phyloP scores from a whole-genome alignment of 495 filamentous ascomycete species.

The Amniculicola lignicola region DNA sequence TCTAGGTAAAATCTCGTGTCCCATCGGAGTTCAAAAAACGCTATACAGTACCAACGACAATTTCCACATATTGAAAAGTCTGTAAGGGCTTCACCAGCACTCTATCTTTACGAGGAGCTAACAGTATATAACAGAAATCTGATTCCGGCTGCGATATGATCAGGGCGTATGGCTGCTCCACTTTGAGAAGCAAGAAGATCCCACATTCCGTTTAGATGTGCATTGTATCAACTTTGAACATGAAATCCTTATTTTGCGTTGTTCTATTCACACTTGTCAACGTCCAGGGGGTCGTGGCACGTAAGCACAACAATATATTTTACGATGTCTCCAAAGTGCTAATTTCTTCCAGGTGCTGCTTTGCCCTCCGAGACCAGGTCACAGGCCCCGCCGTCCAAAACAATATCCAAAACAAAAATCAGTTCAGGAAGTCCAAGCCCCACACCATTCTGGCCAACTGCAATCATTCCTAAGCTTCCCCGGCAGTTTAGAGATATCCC shows the following conservation, averaged over 20 bases:
- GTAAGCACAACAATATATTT: constrained; percentile 7
- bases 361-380: constrained; percentile 14
- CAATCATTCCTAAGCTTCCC: constrained; percentile 2
- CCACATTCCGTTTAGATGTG: constrained; percentile 1
- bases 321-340: constrained; percentile 3
- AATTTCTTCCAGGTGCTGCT: constrained; percentile 9
- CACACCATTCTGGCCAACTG: constrained; percentile 10
- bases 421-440: not conserved
- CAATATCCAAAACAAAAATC: constrained; percentile 6
- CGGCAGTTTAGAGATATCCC: constrained; percentile 17
- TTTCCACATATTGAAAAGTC: not conserved
- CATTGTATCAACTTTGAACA: constrained; percentile 1
- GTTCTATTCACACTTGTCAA: not conserved
- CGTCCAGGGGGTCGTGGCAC: constrained; percentile 11
- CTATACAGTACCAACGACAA: constrained; percentile 2
- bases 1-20: no score
- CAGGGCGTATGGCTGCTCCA: not conserved
- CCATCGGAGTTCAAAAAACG: no score
- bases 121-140: constrained; percentile 5
- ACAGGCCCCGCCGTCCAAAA: not conserved
- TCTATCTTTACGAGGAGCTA: constrained; percentile 4
- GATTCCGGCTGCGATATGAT: not conserved
- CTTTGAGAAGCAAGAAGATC: not conserved
- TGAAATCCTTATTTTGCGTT: constrained; percentile 6
- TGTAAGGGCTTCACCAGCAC: constrained; percentile 1